phyloP scores from a whole-genome alignment of 345 rosid species.

The rapeseed (Brassica napus) region Da-Ae NC_063446.1:12354001-12354500 shows the following conservation, averaged over 20 bases:
- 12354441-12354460: constrained; percentile 74
- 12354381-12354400: constrained; percentile 63
- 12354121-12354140: constrained; percentile 93
- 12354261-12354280: constrained; percentile 90
- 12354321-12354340: background rate
- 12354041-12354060: background rate
- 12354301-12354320: constrained; percentile 62
- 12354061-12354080: constrained; percentile 46
- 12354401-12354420: constrained; percentile 83
- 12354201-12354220: constrained; percentile 19
- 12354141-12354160: constrained; percentile 89
- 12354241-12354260: constrained; percentile 78
- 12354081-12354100: constrained; percentile 84
- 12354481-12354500: constrained; percentile 79
- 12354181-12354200: background rate
- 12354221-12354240: constrained; percentile 12
- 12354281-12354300: constrained; percentile 84
- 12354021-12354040: background rate
- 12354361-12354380: background rate
- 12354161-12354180: background rate
- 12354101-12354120: constrained; percentile 87
- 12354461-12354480: constrained; percentile 68
- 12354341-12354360: background rate
- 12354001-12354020: background rate
- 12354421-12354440: constrained; percentile 72